phyloP scores from a whole-genome alignment of 441 rosid species.

The Eruca vesicaria region DNA sequence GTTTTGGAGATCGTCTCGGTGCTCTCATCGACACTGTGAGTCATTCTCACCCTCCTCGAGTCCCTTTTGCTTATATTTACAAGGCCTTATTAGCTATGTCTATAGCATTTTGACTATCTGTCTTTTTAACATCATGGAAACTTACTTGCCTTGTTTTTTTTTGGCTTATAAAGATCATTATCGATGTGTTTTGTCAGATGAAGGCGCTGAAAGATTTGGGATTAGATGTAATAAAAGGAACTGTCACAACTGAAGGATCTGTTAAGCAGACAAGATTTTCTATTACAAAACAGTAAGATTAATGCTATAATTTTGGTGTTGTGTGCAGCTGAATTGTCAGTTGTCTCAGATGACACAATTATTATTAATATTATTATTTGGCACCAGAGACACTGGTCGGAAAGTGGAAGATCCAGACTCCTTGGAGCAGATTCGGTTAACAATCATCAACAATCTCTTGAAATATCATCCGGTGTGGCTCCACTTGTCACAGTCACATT shows the following conservation, averaged over 20 bases:
- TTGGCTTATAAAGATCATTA: neutral
- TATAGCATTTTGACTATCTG: neutral
- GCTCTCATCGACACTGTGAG: slow-evolving; percentile 88
- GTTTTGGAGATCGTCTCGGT: slow-evolving; percentile 97
- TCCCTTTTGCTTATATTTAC: neutral
- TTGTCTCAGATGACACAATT: neutral
- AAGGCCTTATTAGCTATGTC: neutral
- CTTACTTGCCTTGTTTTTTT: neutral
- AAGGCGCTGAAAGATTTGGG: slow-evolving; percentile 83
- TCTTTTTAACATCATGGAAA: neutral
- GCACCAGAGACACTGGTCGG: slow-evolving; percentile 73
- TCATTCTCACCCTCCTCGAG: neutral
- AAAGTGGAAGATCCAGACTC: slow-evolving; percentile 94
- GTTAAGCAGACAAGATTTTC: slow-evolving; percentile 75
- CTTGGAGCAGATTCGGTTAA: slow-evolving; percentile 86
- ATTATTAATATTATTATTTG: slow-evolving; percentile 8
- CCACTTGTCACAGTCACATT: slow-evolving; percentile 13
- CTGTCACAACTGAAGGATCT: slow-evolving; percentile 71
- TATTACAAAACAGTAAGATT: slow-evolving; percentile 70
- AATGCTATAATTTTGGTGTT: too few relatives aligned
- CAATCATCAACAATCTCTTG: slow-evolving; percentile 90
- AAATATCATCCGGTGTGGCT: slow-evolving; percentile 91
- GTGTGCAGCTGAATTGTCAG: neutral
- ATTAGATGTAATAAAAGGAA: slow-evolving; percentile 84
- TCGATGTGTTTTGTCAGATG: slow-evolving; percentile 55